phyloP scores from a whole-genome alignment of 805 yeast species.

The Kuraishia hungarica region DNA sequence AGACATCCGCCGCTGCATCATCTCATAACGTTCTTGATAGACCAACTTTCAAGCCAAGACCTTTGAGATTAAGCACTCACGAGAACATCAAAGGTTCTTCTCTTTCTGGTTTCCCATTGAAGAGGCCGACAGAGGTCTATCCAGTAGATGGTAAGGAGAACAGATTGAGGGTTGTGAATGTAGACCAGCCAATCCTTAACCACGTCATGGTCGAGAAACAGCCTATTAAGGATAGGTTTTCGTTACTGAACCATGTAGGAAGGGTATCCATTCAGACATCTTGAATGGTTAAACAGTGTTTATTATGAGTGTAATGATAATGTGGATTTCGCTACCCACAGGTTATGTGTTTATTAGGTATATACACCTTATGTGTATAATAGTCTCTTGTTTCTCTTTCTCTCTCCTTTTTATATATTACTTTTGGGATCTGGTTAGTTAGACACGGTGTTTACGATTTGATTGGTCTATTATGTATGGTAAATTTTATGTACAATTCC shows the following conservation, averaged over 20 bases:
- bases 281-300: background rate
- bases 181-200: background rate
- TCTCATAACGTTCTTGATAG: background rate
- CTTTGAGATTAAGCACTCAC: constrained; percentile 8
- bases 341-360: no score
- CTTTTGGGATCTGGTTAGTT: background rate
- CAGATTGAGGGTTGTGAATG: background rate
- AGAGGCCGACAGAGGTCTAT: background rate
- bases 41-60: constrained; percentile 11
- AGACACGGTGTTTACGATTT: background rate
- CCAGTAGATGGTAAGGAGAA: background rate
- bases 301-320: background rate
- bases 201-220: background rate
- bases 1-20: background rate
- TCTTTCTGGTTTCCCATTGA: background rate
- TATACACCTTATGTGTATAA: background rate
- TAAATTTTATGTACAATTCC: background rate
- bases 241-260: background rate
- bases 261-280: background rate
- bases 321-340: background rate
- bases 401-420: background rate
- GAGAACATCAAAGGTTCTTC: background rate
- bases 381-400: background rate
- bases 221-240: background rate
- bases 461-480: background rate